phyloP scores from a whole-genome alignment of 2,329 filamentous ascomycete genomes.

The Sporothrix pseudoabietina region DNA sequence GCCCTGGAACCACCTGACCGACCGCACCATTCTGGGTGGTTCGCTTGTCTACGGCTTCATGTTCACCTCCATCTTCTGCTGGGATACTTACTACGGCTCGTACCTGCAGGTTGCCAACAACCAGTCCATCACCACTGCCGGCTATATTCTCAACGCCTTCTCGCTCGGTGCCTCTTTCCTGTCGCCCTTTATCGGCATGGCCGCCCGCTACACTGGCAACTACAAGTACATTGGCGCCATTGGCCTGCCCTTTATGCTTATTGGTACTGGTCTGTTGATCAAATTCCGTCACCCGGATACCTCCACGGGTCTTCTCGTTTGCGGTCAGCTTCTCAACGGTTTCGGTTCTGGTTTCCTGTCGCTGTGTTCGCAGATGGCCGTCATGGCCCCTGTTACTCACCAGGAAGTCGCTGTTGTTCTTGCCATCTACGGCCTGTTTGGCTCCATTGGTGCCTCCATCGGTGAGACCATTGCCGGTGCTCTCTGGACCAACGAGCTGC shows the following conservation, averaged over 20 bases:
- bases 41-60: constrained; percentile 28
- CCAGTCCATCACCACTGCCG: constrained; percentile 30
- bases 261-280: constrained; percentile 58
- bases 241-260: constrained; percentile 56
- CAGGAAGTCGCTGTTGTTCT: constrained; percentile 59
- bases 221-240: constrained; percentile 51
- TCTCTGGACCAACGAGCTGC: constrained; percentile 62
- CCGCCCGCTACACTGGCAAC: constrained; percentile 52
- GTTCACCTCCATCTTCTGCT: constrained; percentile 36
- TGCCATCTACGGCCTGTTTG: constrained; percentile 60
- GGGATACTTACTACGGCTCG: constrained; percentile 34
- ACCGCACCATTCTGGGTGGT: constrained; percentile 48
- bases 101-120: constrained; percentile 35
- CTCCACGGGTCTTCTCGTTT: constrained; percentile 55
- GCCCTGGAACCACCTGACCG: constrained; percentile 49
- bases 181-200: constrained; percentile 48
- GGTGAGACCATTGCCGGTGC: constrained; percentile 61
- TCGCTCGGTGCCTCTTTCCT: constrained; percentile 44
- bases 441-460: constrained; percentile 60
- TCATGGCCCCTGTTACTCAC: constrained; percentile 60
- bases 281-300: constrained; percentile 55
- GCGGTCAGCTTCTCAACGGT: constrained; percentile 57
- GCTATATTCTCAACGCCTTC: constrained; percentile 32
- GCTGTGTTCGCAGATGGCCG: constrained; percentile 59
- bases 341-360: constrained; percentile 60